A percentile compares a stretch with the other conserved stretches of the same genome.
These are phyloP conservation scores for Ricinus communis DNA, from an alignment of 345 rosid genomes.

Conservation along the genomic window DNA sequence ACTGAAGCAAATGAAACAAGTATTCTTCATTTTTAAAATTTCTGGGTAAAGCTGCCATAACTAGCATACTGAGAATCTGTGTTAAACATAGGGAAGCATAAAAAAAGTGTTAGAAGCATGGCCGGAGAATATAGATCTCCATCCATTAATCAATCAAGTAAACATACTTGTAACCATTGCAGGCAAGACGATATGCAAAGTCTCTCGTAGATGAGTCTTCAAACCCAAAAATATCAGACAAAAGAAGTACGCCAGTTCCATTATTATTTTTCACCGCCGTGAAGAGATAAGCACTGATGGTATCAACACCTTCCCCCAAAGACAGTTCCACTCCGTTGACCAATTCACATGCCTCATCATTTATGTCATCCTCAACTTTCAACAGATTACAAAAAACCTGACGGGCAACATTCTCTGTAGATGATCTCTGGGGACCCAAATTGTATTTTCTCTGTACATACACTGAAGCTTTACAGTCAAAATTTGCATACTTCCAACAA, in stretches of 20 bases:
- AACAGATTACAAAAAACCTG: conserved; percentile 33
- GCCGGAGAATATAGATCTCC: background rate
- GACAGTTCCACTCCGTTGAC: conserved; percentile 67
- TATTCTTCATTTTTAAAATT: background rate
- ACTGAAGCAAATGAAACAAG: background rate
- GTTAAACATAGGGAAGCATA: too few species aligned
- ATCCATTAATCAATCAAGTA: conserved; percentile 14
- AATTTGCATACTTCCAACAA: conserved; percentile 9
- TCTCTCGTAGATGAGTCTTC: conserved; percentile 81
- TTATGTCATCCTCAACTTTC: conserved; percentile 38
- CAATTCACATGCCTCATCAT: conserved; percentile 76
- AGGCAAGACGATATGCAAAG: conserved; percentile 85
- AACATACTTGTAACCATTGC: conserved; percentile 81
- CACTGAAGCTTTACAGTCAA: conserved; percentile 53
- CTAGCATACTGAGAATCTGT: too few species aligned
- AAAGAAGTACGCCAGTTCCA: conserved; percentile 63
- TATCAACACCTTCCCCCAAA: conserved; percentile 52
- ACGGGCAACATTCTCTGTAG: background rate
- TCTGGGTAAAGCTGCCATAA: too few species aligned
- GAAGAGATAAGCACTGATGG: conserved; percentile 61
- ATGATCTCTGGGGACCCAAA: conserved; percentile 22
- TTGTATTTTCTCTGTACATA: conserved; percentile 45
- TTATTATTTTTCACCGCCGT: conserved; percentile 88
- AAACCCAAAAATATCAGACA: conserved; percentile 77
- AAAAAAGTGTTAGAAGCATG: background rate